Conservation (phyloP, 2,329 filamentous ascomycete species). For the Pyrenophora graminea region DNA sequence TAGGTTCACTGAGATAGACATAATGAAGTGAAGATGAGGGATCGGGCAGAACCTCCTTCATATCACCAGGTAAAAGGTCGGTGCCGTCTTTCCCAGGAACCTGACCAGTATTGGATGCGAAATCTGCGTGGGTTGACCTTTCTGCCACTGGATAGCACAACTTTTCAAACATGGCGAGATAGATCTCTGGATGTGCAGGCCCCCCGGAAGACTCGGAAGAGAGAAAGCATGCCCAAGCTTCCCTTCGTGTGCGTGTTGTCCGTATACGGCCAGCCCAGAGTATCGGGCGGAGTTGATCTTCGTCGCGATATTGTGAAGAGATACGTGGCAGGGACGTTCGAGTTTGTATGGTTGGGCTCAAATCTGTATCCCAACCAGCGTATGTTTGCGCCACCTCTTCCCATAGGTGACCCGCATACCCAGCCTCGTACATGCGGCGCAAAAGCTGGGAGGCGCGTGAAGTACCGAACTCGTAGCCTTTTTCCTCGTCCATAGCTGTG, state of each 20-base stretch:
- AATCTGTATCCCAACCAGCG: conserved; percentile 66
- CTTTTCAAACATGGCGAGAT: conserved; percentile 63
- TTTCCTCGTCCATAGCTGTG: conserved; percentile 63
- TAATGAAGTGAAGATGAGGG: conserved; percentile 66
- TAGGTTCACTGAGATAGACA: conserved; percentile 64
- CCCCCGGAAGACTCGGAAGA: conserved; percentile 55
- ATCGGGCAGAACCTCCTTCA: conserved; percentile 58
- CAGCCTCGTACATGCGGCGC: conserved; percentile 62
- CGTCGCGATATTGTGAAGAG: conserved; percentile 9
- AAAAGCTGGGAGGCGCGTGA: conserved; percentile 62
- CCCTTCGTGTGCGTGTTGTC: conserved; percentile 63
- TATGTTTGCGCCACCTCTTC: conserved; percentile 59
- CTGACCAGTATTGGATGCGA: conserved; percentile 8
- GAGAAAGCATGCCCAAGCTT: conserved; percentile 68
- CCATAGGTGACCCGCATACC: conserved; percentile 58
- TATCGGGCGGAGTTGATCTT: conserved; percentile 24
- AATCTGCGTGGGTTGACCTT: conserved; percentile 6
- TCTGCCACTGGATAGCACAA: conserved; percentile 47
- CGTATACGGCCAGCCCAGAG: conserved; percentile 63
- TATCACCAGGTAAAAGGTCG: conserved; percentile 62
- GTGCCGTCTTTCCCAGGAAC: conserved; percentile 4
- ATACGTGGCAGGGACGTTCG: conserved; percentile 49
- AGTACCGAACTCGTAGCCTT: conserved; percentile 59
- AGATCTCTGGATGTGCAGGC: conserved; percentile 50
- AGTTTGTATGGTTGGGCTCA: conserved; percentile 66